Percentiles rank a stretch among this genome's conserved stretches.
phyloP scores from a whole-genome alignment of 1,139 yeast species.

The Pichia sp. region DNA sequence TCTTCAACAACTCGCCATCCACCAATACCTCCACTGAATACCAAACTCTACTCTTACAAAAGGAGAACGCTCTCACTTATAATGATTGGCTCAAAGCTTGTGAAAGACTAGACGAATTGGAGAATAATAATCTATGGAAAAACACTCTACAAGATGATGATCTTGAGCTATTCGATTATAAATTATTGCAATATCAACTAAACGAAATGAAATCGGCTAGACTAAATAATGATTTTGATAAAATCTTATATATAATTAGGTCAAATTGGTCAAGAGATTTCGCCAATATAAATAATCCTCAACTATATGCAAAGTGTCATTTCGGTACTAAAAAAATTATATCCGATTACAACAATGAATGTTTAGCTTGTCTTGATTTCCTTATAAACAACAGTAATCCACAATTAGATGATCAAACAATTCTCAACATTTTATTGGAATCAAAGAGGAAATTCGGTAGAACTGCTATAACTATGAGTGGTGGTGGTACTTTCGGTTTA shows the following conservation, averaged over 20 bases:
- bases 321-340: constrained; percentile 82
- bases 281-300: constrained; percentile 82
- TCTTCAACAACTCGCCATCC: neutral
- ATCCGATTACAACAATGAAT: constrained; percentile 77
- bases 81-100: constrained; percentile 65
- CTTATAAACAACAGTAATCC: constrained; percentile 33
- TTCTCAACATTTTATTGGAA: constrained; percentile 74
- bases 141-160: constrained; percentile 44
- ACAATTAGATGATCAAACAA: constrained; percentile 58
- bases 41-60: constrained; percentile 17
- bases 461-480: constrained; percentile 86
- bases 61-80: constrained; percentile 47
- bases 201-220: constrained; percentile 59
- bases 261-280: constrained; percentile 81
- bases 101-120: constrained; percentile 52
- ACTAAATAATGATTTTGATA: constrained; percentile 45
- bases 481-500: constrained; percentile 92
- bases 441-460: constrained; percentile 89
- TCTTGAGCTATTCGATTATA: constrained; percentile 73
- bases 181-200: constrained; percentile 47
- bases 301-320: constrained; percentile 67
- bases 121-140: constrained; percentile 70
- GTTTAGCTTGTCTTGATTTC: constrained; percentile 54
- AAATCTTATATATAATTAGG: constrained; percentile 63
- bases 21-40: neutral